Base-by-base conservation (phyloP, 495 filamentous ascomycete species). In the Penicillium manginii region DNA sequence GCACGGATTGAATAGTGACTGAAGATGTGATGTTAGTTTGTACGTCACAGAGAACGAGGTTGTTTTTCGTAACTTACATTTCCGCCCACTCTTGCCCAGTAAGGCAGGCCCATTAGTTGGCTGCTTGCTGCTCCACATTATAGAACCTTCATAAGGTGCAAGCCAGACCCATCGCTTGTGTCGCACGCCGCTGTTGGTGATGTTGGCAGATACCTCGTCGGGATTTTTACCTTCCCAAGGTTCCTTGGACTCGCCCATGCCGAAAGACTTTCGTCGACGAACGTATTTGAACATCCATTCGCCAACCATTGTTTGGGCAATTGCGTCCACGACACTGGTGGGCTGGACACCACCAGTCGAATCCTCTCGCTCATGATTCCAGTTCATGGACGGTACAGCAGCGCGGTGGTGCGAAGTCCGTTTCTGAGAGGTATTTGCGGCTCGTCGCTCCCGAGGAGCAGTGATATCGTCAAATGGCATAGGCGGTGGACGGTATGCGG, bases 231-330 rank as follows among this genome's bases (percentile, higher is more conserved):
- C 75, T 52, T 87, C 86, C 68, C 79, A 81, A 51, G 80, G 84
- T 61, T 86, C 86, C 31, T 83, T 81, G 32, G 79, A 76, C 54
- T 98, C 93, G 4, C 84, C 75, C 43, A 96, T 86, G 21, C 71
- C 71, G 35, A 98, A 98, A 2, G 94, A 94, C 73, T 91, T 97
- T 60, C 94, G 84, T 69, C 92, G 85, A 40, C 94, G 85, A 40
- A 98, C 90, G 68, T 98, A 98, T 68, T 98, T 98, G 83, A 88
- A 98, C 94, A 98, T 98, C 94, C 94, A 98, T 67, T 98, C 94
- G 32, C 94, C 94, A 46, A 98, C 91, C 94, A 98, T 98, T 5
- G 94, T 97, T 64, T 96, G 91, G 3, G 94, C 92, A 73, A 98
- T 98, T 14, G 94, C 91, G 76, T 98, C 93, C n/a, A 98, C 92